Evolutionary conservation across 805 yeast genomes (phyloP).

Genomic region (Saccharomycopsis fibuligera): DNA sequence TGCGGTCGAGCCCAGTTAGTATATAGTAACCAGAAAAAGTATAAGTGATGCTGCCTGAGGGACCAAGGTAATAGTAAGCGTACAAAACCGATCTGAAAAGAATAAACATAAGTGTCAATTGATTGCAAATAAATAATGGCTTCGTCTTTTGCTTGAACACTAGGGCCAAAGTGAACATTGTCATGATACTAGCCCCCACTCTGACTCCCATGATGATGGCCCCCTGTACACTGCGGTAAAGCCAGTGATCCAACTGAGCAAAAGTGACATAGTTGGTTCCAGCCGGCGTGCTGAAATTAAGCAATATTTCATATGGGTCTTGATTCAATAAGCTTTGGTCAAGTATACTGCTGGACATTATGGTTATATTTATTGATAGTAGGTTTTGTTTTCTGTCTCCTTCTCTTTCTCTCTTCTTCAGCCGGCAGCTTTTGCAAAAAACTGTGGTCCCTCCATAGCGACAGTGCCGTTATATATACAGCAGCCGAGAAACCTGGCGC

Average conservation of each 20-base stretch:
- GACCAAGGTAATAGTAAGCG: constrained; percentile 46
- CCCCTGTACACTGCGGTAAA: constrained; percentile 31
- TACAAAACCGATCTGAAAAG: constrained; percentile 57
- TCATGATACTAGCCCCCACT: constrained; percentile 47
- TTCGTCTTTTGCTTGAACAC: constrained; percentile 49
- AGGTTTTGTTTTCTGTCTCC: no score
- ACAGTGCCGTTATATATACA: no score
- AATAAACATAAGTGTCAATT: constrained; percentile 47
- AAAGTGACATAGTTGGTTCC: constrained; percentile 37
- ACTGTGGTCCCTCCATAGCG: no score
- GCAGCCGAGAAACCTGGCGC: no score
- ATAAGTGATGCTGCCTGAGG: constrained; percentile 43
- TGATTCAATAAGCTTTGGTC: no score
- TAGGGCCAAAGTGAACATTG: constrained; percentile 39
- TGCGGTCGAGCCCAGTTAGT: constrained; percentile 34
- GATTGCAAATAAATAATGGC: constrained; percentile 65
- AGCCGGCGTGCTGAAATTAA: constrained; percentile 38
- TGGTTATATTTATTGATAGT: no score
- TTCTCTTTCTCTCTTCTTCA: no score
- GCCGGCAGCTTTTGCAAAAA: no score
- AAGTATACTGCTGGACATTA: no score
- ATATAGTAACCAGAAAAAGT: constrained; percentile 37
- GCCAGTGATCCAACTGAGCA: constrained; percentile 35
- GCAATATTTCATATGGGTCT: constrained; percentile 24
- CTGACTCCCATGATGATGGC: constrained; percentile 50